Percentiles rank a stretch among this genome's conserved stretches.
Evolutionary conservation across 2,329 filamentous ascomycete genomes (phyloP).

Genomic region (Davidsoniella virescens): DNA sequence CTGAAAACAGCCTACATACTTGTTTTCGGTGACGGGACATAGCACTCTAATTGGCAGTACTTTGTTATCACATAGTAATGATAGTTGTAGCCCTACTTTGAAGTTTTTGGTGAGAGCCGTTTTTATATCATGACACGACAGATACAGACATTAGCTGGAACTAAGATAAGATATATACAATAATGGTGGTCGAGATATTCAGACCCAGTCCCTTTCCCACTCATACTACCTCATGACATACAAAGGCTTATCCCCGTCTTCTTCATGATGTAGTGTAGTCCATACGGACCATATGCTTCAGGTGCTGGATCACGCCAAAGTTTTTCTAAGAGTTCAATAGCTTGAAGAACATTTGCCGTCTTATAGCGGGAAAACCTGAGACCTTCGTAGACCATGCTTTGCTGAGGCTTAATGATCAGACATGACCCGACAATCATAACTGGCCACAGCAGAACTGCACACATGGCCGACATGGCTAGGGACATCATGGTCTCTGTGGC

Average conservation of each 20-base stretch:
- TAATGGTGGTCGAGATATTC: not conserved
- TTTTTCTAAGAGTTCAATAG: conserved; percentile 12
- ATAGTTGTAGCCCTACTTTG: too few species aligned
- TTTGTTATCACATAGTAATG: too few species aligned
- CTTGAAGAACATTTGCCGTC: conserved; percentile 12
- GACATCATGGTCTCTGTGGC: conserved; percentile 12
- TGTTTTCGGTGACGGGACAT: too few species aligned
- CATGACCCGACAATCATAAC: conserved; percentile 12
- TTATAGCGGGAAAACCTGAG: conserved; percentile 11
- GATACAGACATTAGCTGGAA: too few species aligned
- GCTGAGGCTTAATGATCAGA: conserved; percentile 13
- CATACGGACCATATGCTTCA: conserved; percentile 12
- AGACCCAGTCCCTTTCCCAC: not conserved
- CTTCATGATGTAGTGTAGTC: conserved; percentile 12
- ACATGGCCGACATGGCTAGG: conserved; percentile 12
- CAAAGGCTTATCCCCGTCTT: conserved; percentile 12
- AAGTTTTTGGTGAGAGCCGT: too few species aligned
- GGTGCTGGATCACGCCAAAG: conserved; percentile 12
- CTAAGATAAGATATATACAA: too few species aligned
- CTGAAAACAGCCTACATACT: too few species aligned
- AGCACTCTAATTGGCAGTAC: too few species aligned
- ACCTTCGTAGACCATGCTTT: conserved; percentile 13
- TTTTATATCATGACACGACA: not conserved
- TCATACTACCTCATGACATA: conserved; percentile 8
- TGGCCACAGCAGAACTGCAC: conserved; percentile 10